Percentiles rank a stretch among this genome's conserved stretches.
phyloP scores from a whole-genome alignment of 2,329 filamentous ascomycete species.

The Zymoseptoria pseudotritici region DNA sequence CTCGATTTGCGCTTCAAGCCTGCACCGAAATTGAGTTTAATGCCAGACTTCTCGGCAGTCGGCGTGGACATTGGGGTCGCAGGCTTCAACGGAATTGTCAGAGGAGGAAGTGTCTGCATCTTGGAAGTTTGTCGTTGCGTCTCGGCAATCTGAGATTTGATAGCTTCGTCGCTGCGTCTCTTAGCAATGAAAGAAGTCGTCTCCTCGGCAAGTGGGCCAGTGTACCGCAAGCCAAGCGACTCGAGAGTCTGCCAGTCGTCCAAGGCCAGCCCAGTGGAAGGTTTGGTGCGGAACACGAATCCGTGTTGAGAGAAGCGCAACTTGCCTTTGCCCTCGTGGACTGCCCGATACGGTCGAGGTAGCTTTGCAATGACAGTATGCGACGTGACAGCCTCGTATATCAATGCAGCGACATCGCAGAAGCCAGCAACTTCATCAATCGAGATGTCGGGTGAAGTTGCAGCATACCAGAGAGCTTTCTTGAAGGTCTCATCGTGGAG shows the following conservation, averaged over 20 bases:
- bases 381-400: constrained; percentile 48
- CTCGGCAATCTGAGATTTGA: constrained; percentile 1
- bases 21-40: constrained; percentile 20
- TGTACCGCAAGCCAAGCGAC: constrained; percentile 25
- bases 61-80: not conserved
- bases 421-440: constrained; percentile 50
- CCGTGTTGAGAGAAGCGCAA: constrained; percentile 27
- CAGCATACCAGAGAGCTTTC: constrained; percentile 49
- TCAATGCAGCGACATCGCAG: constrained; percentile 49
- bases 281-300: constrained; percentile 19
- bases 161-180: constrained; percentile 6
- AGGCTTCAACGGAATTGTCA: constrained; percentile 3
- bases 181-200: constrained; percentile 4
- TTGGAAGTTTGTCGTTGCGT: constrained; percentile 5
- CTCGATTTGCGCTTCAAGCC: constrained; percentile 23
- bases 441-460: constrained; percentile 43
- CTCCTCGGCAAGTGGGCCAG: constrained; percentile 20
- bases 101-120: not conserved
- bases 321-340: constrained; percentile 46
- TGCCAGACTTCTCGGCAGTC: constrained; percentile 10
- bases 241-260: constrained; percentile 26
- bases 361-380: constrained; percentile 45
- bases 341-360: constrained; percentile 51
- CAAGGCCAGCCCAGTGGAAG: constrained; percentile 20
- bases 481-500: constrained; percentile 43